A percentile compares a stretch with the other conserved stretches of the same genome.
Conservation (phyloP, 148 eudicot genomes). For the Rhododendron ferrugineum region DNA sequence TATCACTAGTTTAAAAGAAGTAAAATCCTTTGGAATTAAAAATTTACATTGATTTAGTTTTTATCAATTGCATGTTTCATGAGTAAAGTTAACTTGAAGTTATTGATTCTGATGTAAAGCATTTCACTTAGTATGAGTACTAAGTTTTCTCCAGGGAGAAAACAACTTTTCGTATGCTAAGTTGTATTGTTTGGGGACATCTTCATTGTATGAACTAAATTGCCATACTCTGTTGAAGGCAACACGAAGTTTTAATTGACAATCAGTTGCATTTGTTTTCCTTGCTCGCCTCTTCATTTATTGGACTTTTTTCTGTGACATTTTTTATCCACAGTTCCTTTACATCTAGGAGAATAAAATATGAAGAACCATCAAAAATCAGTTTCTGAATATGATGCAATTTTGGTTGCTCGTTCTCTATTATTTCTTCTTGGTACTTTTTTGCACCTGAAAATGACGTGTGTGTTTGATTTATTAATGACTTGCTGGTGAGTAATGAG, state of each 20-base stretch:
- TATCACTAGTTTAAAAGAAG: neutral
- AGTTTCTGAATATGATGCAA: neutral
- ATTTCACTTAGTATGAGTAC: neutral
- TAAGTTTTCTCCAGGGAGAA: neutral
- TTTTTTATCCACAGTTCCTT: neutral
- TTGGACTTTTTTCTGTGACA: neutral
- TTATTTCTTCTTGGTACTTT: neutral
- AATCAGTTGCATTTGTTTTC: neutral
- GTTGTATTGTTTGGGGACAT: neutral
- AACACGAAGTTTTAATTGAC: neutral
- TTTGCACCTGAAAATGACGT: neutral
- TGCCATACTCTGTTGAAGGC: neutral
- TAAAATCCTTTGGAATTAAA: neutral
- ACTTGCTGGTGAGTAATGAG: neutral
- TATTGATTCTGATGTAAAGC: neutral
- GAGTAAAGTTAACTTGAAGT: neutral
- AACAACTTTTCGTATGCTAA: neutral
- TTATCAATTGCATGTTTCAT: neutral
- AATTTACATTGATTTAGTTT: neutral
- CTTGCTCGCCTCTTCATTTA: neutral
- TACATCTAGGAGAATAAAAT: neutral
- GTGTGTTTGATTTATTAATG: neutral
- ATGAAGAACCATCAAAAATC: neutral
- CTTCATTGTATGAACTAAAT: neutral
- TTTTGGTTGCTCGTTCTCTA: neutral